phyloP scores from a whole-genome alignment of 768 basidiomycete genomes.

The Pulveroboletus sp. region DNA sequence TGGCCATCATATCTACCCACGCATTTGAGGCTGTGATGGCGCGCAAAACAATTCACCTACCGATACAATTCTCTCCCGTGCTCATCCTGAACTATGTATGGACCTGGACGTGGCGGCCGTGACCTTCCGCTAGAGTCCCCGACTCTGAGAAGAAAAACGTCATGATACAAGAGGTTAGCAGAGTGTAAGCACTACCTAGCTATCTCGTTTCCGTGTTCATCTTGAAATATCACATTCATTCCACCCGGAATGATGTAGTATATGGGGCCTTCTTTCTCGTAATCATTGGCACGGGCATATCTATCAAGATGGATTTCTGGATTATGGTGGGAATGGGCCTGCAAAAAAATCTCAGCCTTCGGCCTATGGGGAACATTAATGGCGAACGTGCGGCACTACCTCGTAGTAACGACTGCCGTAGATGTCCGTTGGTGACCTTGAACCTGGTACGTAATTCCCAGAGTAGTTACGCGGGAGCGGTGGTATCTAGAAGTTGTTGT shows the following conservation, averaged over 20 bases:
- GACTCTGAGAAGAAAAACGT: constrained; percentile 34
- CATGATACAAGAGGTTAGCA: not conserved
- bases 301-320: constrained; percentile 22
- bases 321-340: constrained; percentile 25
- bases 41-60: constrained; percentile 26
- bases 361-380: not conserved
- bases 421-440: constrained; percentile 29
- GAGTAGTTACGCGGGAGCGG: constrained; percentile 25
- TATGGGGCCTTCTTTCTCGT: constrained; percentile 31
- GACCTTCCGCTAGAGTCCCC: constrained; percentile 43
- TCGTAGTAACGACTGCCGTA: constrained; percentile 22
- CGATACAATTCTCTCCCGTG: constrained; percentile 54
- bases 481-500: constrained; percentile 21
- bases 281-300: constrained; percentile 13
- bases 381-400: constrained; percentile 14
- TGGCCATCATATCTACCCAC: constrained; percentile 24
- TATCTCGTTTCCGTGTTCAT: constrained; percentile 59
- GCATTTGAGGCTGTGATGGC: constrained; percentile 1
- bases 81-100: constrained; percentile 57
- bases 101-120: constrained; percentile 30
- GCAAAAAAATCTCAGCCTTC: constrained; percentile 8
- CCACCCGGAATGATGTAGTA: constrained; percentile 65
- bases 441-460: constrained; percentile 11
- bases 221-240: constrained; percentile 62
- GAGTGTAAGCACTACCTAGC: constrained; percentile 41